Percentiles rank a stretch among this genome's conserved stretches.
Evolutionary conservation across 2,329 filamentous ascomycete genomes (phyloP).

Genomic region (Diaporthe sp.): DNA sequence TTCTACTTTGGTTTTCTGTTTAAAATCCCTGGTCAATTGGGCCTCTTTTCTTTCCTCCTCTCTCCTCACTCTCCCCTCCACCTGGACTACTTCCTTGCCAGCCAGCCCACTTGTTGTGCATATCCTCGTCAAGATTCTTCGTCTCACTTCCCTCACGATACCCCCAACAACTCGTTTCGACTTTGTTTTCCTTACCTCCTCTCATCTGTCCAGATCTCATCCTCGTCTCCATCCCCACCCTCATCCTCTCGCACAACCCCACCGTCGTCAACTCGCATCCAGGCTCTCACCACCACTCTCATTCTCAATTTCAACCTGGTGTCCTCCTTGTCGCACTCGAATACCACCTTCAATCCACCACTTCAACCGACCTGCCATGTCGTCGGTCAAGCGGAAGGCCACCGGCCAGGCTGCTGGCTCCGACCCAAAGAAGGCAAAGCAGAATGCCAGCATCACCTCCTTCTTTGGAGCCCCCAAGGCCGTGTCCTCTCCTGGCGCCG

Average conservation of each 20-base stretch:
- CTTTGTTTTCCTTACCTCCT: background rate
- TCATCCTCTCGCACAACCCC: background rate
- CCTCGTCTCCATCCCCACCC: background rate
- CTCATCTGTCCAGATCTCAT: background rate
- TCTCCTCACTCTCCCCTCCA: background rate
- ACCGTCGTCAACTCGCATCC: background rate
- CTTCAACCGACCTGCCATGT: constrained; percentile 50
- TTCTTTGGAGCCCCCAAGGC: constrained; percentile 84
- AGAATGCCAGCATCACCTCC: constrained; percentile 83
- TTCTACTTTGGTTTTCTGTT: constrained; percentile 15
- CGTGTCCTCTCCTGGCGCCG: constrained; percentile 42
- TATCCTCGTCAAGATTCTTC: constrained; percentile 32
- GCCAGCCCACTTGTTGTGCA: constrained; percentile 4
- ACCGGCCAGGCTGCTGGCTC: constrained; percentile 56
- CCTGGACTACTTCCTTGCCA: background rate
- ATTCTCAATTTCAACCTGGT: background rate
- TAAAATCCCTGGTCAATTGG: constrained; percentile 27
- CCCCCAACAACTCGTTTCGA: constrained; percentile 1
- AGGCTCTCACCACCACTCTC: background rate
- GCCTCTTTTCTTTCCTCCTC: background rate
- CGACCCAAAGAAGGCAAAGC: constrained; percentile 77
- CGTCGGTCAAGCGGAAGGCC: constrained; percentile 74
- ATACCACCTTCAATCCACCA: background rate
- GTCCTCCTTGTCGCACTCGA: background rate
- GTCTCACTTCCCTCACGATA: constrained; percentile 24